phyloP scores from a whole-genome alignment of 495 filamentous ascomycete genomes.

The Daldinia loculata region DNA sequence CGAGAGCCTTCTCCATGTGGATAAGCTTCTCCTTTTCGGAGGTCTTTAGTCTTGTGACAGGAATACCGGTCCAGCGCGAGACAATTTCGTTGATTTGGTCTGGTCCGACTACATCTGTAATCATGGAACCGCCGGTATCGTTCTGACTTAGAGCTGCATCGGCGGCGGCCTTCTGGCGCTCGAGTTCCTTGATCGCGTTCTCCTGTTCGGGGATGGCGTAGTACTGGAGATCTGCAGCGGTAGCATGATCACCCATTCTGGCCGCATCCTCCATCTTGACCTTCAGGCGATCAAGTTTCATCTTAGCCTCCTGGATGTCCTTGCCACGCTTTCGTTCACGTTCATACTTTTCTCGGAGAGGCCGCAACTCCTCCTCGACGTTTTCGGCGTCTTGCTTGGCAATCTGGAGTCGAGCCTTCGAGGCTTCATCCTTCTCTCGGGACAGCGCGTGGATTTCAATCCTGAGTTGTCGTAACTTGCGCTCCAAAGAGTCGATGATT shows the following conservation, averaged over 20 bases:
- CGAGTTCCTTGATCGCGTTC: slow-evolving; percentile 76
- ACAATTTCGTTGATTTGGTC: slow-evolving; percentile 99
- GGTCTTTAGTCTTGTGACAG: slow-evolving; percentile 90
- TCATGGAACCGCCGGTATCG: slow-evolving; percentile 69
- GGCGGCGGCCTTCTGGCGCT: slow-evolving; percentile 77
- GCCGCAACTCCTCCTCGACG: slow-evolving; percentile 87
- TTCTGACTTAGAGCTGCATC: slow-evolving; percentile 76
- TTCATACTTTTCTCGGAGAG: slow-evolving; percentile 94
- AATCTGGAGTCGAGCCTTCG: slow-evolving; percentile 77
- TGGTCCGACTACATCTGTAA: slow-evolving; percentile 92
- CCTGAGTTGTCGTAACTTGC: slow-evolving; percentile 84
- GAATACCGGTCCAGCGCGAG: slow-evolving; percentile 94
- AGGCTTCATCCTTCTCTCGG: slow-evolving; percentile 93
- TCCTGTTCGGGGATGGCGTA: slow-evolving; percentile 96
- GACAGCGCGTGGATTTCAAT: slow-evolving; percentile 96
- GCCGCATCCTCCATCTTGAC: slow-evolving; percentile 93
- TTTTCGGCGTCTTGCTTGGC: slow-evolving; percentile 93
- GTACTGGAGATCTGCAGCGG: slow-evolving; percentile 92
- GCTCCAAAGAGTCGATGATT: slow-evolving; percentile 89
- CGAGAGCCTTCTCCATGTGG: slow-evolving; percentile 87
- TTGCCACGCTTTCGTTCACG: slow-evolving; percentile 86
- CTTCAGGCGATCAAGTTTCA: slow-evolving; percentile 87
- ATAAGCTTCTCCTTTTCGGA: slow-evolving; percentile 97
- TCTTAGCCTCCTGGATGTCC: slow-evolving; percentile 94
- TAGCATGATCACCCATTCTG: slow-evolving; percentile 78